A percentile compares a stretch with the other conserved stretches of the same genome.
phyloP scores from a whole-genome alignment of 495 filamentous ascomycete species.

The Trichoderma gamsii region DNA sequence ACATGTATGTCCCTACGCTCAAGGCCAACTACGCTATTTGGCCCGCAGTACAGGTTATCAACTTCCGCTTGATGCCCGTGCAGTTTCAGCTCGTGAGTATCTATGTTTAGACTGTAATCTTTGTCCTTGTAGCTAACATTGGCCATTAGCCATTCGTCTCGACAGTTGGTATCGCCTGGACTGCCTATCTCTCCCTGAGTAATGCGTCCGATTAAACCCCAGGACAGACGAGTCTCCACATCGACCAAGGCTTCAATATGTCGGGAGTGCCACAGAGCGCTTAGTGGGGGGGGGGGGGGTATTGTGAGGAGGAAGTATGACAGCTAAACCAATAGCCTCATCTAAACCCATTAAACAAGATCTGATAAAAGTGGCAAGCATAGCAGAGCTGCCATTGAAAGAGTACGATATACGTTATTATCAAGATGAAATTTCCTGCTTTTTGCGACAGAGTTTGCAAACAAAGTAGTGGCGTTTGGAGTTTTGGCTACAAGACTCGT shows the following conservation, averaged over 20 bases:
- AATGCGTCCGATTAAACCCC: constrained; percentile 65
- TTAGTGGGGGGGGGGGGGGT: not conserved
- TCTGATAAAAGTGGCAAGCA: not conserved
- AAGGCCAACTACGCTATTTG: constrained; percentile 96
- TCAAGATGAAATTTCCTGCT: not conserved
- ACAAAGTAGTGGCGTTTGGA: not conserved
- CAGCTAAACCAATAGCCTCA: not conserved
- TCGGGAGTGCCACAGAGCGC: not conserved
- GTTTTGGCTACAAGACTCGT: not conserved
- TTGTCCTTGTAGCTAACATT: not conserved
- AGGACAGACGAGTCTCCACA: not conserved
- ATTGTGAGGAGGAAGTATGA: not conserved
- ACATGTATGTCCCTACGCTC: constrained; percentile 87
- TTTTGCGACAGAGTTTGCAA: not conserved
- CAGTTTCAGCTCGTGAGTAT: constrained; percentile 91
- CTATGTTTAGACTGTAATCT: not conserved
- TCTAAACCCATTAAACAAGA: not conserved
- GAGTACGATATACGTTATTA: not conserved
- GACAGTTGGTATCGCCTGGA: constrained; percentile 96
- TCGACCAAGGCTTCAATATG: not conserved
- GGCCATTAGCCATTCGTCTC: constrained; percentile 81
- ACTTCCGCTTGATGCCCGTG: constrained; percentile 90
- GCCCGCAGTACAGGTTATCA: constrained; percentile 94
- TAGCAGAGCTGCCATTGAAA: not conserved
- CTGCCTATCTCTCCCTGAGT: constrained; percentile 92